phyloP scores from a whole-genome alignment of 306 rosid genomes.

The Ceratonia siliqua region DNA sequence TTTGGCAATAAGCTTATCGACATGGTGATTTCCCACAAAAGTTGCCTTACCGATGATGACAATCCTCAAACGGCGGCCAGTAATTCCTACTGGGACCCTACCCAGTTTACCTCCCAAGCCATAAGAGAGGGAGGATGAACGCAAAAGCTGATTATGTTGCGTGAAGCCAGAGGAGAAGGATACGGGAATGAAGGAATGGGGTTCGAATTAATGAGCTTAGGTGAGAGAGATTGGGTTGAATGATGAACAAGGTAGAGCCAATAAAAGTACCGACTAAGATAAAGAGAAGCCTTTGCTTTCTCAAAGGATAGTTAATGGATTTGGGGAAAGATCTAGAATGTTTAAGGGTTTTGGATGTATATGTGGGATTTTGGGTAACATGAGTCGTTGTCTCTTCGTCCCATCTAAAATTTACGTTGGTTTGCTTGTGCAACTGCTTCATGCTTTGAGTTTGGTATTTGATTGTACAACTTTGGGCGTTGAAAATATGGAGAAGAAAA shows the following conservation, averaged over 20 bases:
- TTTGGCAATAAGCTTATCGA: slow-evolving; percentile 66
- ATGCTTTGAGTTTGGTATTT: slow-evolving; percentile 28
- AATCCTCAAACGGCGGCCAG: slow-evolving; percentile 53
- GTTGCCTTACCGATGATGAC: slow-evolving; percentile 91
- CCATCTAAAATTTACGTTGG: slow-evolving; percentile 60
- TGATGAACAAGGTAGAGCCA: slow-evolving; percentile 84
- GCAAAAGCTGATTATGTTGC: slow-evolving; percentile 27
- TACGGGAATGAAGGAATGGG: slow-evolving; percentile 31
- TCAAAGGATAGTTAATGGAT: slow-evolving; percentile 76
- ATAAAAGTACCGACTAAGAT: slow-evolving; percentile 82
- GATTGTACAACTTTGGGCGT: too few relatives aligned
- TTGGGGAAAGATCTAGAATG: slow-evolving; percentile 82
- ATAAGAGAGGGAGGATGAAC: background rate
- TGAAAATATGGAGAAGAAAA: background rate
- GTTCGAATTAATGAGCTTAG: slow-evolving; percentile 61
- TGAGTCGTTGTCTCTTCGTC: slow-evolving; percentile 73
- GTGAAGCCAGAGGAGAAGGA: slow-evolving; percentile 28
- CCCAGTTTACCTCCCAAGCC: slow-evolving; percentile 37
- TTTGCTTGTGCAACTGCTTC: slow-evolving; percentile 78
- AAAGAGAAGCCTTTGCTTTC: slow-evolving; percentile 87
- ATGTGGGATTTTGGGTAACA: slow-evolving; percentile 44
- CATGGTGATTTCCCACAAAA: slow-evolving; percentile 86
- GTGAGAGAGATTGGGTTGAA: slow-evolving; percentile 81
- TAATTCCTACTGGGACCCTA: slow-evolving; percentile 64
- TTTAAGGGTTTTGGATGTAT: slow-evolving; percentile 77